These are phyloP conservation scores for Debaryomycetaceae sp. DNA, from an alignment of 1,139 yeast species.

Conservation along the genomic window DNA sequence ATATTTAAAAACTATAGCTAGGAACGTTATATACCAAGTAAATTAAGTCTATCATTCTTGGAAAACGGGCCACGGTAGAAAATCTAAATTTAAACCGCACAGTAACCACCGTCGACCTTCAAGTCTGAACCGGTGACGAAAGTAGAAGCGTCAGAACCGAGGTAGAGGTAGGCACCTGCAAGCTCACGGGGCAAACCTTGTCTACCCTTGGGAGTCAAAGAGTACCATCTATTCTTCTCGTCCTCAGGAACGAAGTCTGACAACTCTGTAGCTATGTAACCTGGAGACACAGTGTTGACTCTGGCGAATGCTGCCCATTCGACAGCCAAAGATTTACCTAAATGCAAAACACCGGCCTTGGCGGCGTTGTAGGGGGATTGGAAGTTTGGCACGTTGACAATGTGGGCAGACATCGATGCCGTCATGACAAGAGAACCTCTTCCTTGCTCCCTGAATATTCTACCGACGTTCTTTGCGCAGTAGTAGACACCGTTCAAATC, in stretches of 20 bases:
- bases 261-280: constrained; percentile 40
- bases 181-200: constrained; percentile 39
- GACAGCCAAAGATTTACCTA: constrained; percentile 28
- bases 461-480: constrained; percentile 42
- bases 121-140: constrained; percentile 47
- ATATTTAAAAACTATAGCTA: neutral
- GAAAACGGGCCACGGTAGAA: too few relatives aligned
- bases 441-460: constrained; percentile 36
- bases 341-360: constrained; percentile 29
- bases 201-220: constrained; percentile 39
- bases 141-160: constrained; percentile 40
- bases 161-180: constrained; percentile 42
- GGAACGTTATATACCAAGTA: neutral
- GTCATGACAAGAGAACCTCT: constrained; percentile 55
- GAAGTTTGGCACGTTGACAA: constrained; percentile 64
- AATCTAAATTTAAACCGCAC: constrained; percentile 18
- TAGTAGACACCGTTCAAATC: constrained; percentile 45
- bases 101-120: constrained; percentile 47
- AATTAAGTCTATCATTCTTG: neutral
- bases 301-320: constrained; percentile 33
- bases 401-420: constrained; percentile 63
- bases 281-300: constrained; percentile 31
- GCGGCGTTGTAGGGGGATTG: constrained; percentile 58
- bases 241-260: constrained; percentile 35
- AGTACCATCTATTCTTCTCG: constrained; percentile 20